These are phyloP conservation scores for Yamadazyma pseudoaaseri DNA, from an alignment of 1,139 yeast genomes.

Conservation along the genomic window DNA sequence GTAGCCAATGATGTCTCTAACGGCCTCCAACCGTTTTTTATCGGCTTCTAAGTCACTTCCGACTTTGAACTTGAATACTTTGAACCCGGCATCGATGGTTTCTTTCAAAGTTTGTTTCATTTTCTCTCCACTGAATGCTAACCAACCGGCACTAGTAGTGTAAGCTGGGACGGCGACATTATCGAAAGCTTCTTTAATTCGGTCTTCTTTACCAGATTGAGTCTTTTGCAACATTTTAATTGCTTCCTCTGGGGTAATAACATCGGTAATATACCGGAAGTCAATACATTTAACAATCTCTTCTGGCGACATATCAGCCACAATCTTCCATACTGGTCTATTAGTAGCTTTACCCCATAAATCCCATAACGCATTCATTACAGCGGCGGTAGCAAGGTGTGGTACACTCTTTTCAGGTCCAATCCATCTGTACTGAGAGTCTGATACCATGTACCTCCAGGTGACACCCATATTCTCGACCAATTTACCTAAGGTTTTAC, in stretches of 20 bases:
- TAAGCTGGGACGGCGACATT: slow-evolving; percentile 41
- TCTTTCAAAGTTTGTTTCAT: slow-evolving; percentile 25
- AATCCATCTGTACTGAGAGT: slow-evolving; percentile 37
- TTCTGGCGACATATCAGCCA: slow-evolving; percentile 39
- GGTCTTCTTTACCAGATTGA: slow-evolving; percentile 23
- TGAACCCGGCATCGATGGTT: slow-evolving; percentile 35
- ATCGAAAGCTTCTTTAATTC: slow-evolving; percentile 26
- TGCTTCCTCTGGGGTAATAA: slow-evolving; percentile 37
- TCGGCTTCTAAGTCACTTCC: slow-evolving; percentile 36
- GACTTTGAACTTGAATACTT: slow-evolving; percentile 39
- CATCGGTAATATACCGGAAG: slow-evolving; percentile 38
- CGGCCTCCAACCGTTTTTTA: slow-evolving; percentile 27
- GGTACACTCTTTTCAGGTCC: slow-evolving; percentile 40
- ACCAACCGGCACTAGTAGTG: slow-evolving; percentile 46
- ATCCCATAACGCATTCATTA: slow-evolving; percentile 37
- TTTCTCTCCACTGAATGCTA: slow-evolving; percentile 40
- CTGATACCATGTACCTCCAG: slow-evolving; percentile 34
- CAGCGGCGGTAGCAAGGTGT: slow-evolving; percentile 24
- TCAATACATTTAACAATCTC: slow-evolving; percentile 42
- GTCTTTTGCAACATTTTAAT: slow-evolving; percentile 25
- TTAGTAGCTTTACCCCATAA: slow-evolving; percentile 33
- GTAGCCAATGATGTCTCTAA: slow-evolving; percentile 37
- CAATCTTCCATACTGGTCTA: slow-evolving; percentile 37
- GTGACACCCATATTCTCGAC: slow-evolving; percentile 33
- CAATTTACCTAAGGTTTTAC: slow-evolving; percentile 24